Percentiles rank a stretch among this genome's conserved stretches.
phyloP scores from a whole-genome alignment of 2,329 filamentous ascomycete genomes.

The Rosellinia necatrix region DNA sequence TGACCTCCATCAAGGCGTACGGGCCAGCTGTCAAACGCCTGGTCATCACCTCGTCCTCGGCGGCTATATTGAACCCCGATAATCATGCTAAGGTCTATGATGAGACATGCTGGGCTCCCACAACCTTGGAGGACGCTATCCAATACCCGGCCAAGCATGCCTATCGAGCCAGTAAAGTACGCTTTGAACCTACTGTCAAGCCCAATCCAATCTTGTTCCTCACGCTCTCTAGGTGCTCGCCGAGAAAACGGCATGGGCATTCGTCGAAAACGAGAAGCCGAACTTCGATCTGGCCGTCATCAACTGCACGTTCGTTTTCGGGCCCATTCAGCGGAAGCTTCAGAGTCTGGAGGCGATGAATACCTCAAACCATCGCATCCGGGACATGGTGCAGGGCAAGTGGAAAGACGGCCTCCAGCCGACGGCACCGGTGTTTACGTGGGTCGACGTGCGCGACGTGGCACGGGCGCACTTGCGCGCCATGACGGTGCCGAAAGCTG shows the following conservation, averaged over 20 bases:
- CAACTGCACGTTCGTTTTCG: slow-evolving; percentile 66
- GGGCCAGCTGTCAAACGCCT: slow-evolving; percentile 64
- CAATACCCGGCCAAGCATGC: slow-evolving; percentile 34
- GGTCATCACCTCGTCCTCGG: slow-evolving; percentile 57
- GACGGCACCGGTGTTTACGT: slow-evolving; percentile 61
- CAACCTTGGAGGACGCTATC: slow-evolving; percentile 44
- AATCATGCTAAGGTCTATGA: slow-evolving; percentile 46
- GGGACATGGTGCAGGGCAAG: slow-evolving; percentile 66
- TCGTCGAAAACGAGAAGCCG: slow-evolving; percentile 59
- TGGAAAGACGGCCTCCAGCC: slow-evolving; percentile 61
- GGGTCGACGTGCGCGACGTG: slow-evolving; percentile 65
- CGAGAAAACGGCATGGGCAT: slow-evolving; percentile 69
- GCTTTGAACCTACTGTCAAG: slow-evolving; percentile 40
- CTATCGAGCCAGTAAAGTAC: slow-evolving; percentile 53
- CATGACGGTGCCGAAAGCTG: slow-evolving; percentile 59
- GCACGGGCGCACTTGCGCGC: slow-evolving; percentile 67
- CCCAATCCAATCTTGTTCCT: neutral
- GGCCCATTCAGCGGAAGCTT: slow-evolving; percentile 67
- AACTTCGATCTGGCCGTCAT: slow-evolving; percentile 66
- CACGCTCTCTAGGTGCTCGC: slow-evolving; percentile 59
- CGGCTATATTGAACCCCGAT: slow-evolving; percentile 47
- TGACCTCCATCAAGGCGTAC: slow-evolving; percentile 52
- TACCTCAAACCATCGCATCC: slow-evolving; percentile 72
- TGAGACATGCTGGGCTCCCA: slow-evolving; percentile 46
- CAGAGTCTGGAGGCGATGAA: slow-evolving; percentile 68